Evolutionary conservation across 257 asterid species (phyloP).

Genomic region (Euphrasia confusa): DNA sequence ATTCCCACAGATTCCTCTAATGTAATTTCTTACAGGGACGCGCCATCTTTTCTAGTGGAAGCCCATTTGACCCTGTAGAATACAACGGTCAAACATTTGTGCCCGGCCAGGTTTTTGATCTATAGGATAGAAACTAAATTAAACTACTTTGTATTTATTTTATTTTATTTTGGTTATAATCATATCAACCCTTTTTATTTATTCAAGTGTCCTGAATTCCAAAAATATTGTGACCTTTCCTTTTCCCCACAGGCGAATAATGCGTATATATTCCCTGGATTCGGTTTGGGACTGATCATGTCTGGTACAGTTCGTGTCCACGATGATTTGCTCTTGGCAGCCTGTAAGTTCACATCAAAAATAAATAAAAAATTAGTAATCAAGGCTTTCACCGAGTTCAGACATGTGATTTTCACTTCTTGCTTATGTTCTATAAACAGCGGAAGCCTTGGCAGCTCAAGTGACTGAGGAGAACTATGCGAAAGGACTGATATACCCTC

Average conservation of each 20-base stretch:
- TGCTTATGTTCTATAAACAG: conserved; percentile 35
- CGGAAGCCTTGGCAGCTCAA: conserved; percentile 78
- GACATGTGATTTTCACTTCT: conserved; percentile 9
- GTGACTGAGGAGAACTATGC: conserved; percentile 63
- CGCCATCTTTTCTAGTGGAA: conserved; percentile 84
- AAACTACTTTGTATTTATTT: not conserved
- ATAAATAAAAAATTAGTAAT: not conserved
- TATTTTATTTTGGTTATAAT: too few relatives aligned
- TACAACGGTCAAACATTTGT: conserved; percentile 52
- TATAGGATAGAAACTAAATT: conserved; percentile 10
- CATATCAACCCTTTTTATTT: not conserved
- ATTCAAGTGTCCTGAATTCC: not conserved
- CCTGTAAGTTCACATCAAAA: conserved; percentile 50
- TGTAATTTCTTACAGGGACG: conserved; percentile 50
- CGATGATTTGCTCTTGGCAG: conserved; percentile 78
- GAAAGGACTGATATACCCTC: conserved; percentile 83
- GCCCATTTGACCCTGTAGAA: conserved; percentile 85
- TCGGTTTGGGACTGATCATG: conserved; percentile 89
- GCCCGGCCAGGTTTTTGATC: conserved; percentile 81
- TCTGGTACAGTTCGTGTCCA: conserved; percentile 91
- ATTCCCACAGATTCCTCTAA: not conserved
- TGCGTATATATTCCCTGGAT: conserved; percentile 96
- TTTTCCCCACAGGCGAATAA: conserved; percentile 63
- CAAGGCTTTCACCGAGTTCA: not conserved
- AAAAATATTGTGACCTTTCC: conserved; percentile 9